These are phyloP conservation scores for Debaryomycetaceae sp. DNA, from an alignment of 1,139 yeast species.

Conservation along the genomic window DNA sequence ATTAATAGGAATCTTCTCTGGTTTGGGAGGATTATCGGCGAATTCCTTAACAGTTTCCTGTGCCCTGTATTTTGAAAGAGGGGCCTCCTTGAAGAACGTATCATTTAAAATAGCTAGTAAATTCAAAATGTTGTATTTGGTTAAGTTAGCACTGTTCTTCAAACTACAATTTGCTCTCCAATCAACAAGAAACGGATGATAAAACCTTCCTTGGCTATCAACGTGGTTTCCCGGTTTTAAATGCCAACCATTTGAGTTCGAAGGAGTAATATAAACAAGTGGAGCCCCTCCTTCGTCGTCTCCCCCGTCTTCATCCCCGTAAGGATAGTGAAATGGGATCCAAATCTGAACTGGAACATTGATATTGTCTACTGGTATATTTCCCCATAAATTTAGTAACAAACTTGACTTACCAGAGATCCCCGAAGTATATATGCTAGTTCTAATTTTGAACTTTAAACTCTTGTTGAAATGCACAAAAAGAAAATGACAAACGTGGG, in stretches of 20 bases:
- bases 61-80: conserved; percentile 40
- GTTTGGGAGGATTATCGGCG: conserved; percentile 16
- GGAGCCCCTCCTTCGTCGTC: conserved; percentile 49
- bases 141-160: conserved; percentile 6
- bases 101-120: conserved; percentile 29
- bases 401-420: conserved; percentile 56
- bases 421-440: conserved; percentile 61
- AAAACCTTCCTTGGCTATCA: conserved; percentile 71
- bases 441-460: conserved; percentile 54
- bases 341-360: conserved; percentile 68
- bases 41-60: conserved; percentile 6
- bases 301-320: conserved; percentile 6
- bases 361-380: conserved; percentile 30
- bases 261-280: conserved; percentile 54
- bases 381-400: conserved; percentile 63
- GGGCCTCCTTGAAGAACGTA: conserved; percentile 14
- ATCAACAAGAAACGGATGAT: conserved; percentile 60
- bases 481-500: conserved; percentile 58
- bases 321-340: conserved; percentile 74
- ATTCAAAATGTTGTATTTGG: conserved; percentile 32
- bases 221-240: conserved; percentile 63
- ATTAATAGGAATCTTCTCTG: conserved; percentile 16
- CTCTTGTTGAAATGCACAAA: conserved; percentile 38
- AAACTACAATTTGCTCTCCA: conserved; percentile 42
- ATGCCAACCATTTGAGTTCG: conserved; percentile 31